These are phyloP conservation scores for Sphaerostilbella broomeana DNA, from an alignment of 2,329 filamentous ascomycete species.

Conservation along the genomic window DNA sequence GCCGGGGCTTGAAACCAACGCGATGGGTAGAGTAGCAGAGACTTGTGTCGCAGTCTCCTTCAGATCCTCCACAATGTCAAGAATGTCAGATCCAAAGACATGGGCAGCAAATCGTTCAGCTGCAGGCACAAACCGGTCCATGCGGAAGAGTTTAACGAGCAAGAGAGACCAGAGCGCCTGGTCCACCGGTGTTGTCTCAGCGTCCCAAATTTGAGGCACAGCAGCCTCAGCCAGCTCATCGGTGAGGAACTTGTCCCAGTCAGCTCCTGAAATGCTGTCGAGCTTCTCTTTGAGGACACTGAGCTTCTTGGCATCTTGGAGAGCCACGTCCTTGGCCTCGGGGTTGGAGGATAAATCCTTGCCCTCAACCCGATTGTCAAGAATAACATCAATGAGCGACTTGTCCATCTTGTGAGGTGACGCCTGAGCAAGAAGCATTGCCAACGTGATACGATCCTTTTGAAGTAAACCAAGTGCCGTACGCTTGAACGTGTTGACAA, in stretches of 20 bases:
- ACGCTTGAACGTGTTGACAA: conserved; percentile 83
- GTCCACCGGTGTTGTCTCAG: conserved; percentile 57
- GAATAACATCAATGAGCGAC: conserved; percentile 73
- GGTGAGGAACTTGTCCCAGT: conserved; percentile 76
- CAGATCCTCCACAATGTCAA: conserved; percentile 81
- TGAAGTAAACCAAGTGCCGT: conserved; percentile 91
- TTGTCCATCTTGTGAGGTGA: conserved; percentile 97
- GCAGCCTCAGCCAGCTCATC: conserved; percentile 83
- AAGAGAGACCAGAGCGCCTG: conserved; percentile 76
- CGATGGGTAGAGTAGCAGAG: conserved; percentile 75
- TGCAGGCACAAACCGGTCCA: conserved; percentile 89
- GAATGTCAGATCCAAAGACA: conserved; percentile 77
- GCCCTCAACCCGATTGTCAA: conserved; percentile 71
- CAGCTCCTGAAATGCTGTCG: conserved; percentile 50
- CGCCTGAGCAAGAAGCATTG: conserved; percentile 90
- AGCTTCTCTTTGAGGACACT: conserved; percentile 67
- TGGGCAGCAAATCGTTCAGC: conserved; percentile 84
- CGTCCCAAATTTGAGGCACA: conserved; percentile 71
- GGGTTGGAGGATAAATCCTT: conserved; percentile 68
- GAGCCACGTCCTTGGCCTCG: conserved; percentile 59
- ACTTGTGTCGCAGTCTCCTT: conserved; percentile 80
- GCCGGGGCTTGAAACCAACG: conserved; percentile 87
- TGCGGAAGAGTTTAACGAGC: conserved; percentile 87
- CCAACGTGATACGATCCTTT: conserved; percentile 88
- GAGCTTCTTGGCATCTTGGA: conserved; percentile 62